phyloP scores from a whole-genome alignment of 306 rosid species.

The Lathyrus sativus region DNA sequence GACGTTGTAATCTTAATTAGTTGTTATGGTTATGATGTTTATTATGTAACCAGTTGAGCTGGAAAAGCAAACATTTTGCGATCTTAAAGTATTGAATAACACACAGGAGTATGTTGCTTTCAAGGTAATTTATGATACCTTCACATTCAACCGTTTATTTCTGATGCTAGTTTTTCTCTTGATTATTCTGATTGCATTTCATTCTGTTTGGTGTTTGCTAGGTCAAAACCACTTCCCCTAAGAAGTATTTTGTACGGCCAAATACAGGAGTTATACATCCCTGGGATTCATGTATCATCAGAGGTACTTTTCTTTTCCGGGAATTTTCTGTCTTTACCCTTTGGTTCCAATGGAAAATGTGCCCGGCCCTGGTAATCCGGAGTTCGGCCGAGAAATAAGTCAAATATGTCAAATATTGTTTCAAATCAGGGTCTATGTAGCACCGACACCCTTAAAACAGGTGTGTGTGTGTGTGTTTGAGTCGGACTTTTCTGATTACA shows the following conservation, averaged over 20 bases:
- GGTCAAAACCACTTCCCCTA: conserved; percentile 99
- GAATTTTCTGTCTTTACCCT: neutral
- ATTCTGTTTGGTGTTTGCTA: conserved; percentile 41
- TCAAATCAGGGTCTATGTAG: neutral
- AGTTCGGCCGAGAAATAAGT: neutral
- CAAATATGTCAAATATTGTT: neutral
- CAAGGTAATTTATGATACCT: conserved; percentile 56
- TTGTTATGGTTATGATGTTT: conserved; percentile 33
- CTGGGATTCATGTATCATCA: conserved; percentile 80
- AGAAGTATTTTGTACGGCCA: conserved; percentile 95
- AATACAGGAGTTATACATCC: conserved; percentile 85
- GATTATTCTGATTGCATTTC: neutral
- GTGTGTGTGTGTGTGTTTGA: too few species aligned
- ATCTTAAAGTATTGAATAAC: conserved; percentile 80
- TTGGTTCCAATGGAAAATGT: too few species aligned
- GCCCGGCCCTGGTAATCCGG: neutral
- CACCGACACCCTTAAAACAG: too few species aligned
- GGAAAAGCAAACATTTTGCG: conserved; percentile 86
- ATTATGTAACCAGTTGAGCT: conserved; percentile 69
- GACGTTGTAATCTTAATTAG: conserved; percentile 18
- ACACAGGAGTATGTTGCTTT: conserved; percentile 79
- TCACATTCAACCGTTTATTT: neutral
- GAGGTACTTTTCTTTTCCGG: conserved; percentile 56
- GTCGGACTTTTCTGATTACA: too few species aligned
- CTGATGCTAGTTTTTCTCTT: conserved; percentile 14